Evolutionary conservation across 2,329 filamentous ascomycete genomes (phyloP).

Genomic region (Chrysoporthe puriensis): DNA sequence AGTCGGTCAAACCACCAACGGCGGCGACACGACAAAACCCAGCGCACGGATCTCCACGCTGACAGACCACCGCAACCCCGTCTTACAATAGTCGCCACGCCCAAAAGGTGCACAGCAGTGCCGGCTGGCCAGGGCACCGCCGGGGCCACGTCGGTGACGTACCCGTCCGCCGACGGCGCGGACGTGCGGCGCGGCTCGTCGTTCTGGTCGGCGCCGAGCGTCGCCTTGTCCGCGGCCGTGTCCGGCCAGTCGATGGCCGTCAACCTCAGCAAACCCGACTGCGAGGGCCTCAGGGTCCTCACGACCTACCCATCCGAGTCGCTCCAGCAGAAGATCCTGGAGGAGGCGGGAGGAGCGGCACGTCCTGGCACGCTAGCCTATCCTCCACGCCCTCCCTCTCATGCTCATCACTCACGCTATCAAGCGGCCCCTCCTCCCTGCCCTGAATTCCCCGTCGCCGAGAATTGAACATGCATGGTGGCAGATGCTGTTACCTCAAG

Average conservation of each 20-base stretch:
- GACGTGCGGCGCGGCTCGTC: slow-evolving; percentile 14
- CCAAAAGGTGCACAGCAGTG: background rate
- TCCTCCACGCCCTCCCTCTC: no score
- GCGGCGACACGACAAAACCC: no score
- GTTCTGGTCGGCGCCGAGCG: slow-evolving; percentile 21
- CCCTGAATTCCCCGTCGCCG: no score
- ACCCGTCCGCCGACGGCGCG: slow-evolving; percentile 18
- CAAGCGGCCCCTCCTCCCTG: no score
- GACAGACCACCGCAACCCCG: background rate
- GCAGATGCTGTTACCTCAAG: slow-evolving; percentile 14
- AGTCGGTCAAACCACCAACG: no score
- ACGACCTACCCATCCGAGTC: background rate
- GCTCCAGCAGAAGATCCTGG: background rate
- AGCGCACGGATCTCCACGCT: no score
- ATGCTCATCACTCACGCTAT: no score
- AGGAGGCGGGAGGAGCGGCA: slow-evolving; percentile 8
- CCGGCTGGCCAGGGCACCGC: background rate
- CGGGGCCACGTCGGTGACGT: background rate
- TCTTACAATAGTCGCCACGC: background rate
- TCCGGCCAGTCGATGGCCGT: slow-evolving; percentile 7
- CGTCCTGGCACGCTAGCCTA: background rate
- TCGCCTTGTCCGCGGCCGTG: background rate
- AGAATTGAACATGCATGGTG: no score
- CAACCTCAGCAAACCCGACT: slow-evolving; percentile 4
- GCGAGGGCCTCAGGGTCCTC: background rate